A percentile compares a stretch with the other conserved stretches of the same genome.
These are phyloP conservation scores for Candida morakotiae DNA, from an alignment of 805 yeast genomes.

Conservation along the genomic window DNA sequence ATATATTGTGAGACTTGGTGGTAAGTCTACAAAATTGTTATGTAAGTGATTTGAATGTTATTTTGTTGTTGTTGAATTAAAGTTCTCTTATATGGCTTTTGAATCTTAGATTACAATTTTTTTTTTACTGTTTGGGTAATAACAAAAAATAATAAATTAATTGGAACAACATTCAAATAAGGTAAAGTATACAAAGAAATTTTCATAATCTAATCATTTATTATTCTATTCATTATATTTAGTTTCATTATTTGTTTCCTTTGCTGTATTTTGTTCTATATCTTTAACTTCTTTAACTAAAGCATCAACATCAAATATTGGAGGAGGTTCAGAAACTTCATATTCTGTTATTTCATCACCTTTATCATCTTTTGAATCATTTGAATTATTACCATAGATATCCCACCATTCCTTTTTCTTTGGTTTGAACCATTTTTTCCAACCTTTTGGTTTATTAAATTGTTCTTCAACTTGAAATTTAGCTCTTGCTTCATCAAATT, in stretches of 20 bases:
- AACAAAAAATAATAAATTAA: too few species aligned
- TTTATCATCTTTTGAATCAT: conserved; percentile 12
- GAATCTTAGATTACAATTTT: background rate
- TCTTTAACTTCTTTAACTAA: conserved; percentile 40
- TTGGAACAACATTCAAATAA: too few species aligned
- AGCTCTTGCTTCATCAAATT: conserved; percentile 81
- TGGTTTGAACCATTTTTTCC: conserved; percentile 48
- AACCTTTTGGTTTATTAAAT: conserved; percentile 31
- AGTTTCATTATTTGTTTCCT: background rate
- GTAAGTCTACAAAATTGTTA: too few species aligned
- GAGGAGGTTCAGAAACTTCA: conserved; percentile 16
- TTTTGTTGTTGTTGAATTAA: too few species aligned
- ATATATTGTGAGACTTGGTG: too few species aligned
- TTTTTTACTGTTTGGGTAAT: too few species aligned
- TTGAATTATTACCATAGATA: conserved; percentile 37
- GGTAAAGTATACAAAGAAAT: too few species aligned
- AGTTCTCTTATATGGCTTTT: background rate
- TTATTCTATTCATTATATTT: background rate
- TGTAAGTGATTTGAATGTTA: too few species aligned
- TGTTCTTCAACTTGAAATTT: conserved; percentile 44
- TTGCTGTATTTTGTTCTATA: conserved; percentile 23
- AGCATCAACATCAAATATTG: conserved; percentile 44
- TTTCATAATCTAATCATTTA: too few species aligned
- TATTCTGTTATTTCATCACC: conserved; percentile 7
- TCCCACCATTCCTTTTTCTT: conserved; percentile 59